Evolutionary conservation across 768 basidiomycete species (phyloP).

Genomic region (Kwoniella botswanensis): DNA sequence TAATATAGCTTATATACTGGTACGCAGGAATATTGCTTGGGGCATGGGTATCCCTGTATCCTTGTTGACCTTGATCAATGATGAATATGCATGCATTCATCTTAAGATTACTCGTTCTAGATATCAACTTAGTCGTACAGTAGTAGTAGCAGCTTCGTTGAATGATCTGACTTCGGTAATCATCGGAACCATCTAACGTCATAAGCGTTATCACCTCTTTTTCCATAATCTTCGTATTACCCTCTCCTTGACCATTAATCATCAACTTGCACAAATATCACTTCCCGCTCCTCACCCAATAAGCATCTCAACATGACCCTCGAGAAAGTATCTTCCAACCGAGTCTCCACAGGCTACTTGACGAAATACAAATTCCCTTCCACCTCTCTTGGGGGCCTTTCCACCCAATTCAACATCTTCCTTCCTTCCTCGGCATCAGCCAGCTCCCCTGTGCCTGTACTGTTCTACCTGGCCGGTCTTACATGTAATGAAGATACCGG

Average conservation of each 20-base stretch:
- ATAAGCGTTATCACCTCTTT: neutral
- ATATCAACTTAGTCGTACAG: no score
- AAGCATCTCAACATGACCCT: conserved; percentile 58
- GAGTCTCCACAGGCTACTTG: conserved; percentile 78
- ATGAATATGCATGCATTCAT: neutral
- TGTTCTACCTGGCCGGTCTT: conserved; percentile 83
- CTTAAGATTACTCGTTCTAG: neutral
- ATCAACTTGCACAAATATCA: neutral
- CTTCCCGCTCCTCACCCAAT: neutral
- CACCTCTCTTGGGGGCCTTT: conserved; percentile 56
- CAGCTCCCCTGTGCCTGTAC: conserved; percentile 66
- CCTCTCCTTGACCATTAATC: neutral
- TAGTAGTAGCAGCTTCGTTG: no score
- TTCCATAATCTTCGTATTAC: neutral
- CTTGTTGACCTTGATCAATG: no score
- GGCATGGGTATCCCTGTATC: no score
- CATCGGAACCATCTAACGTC: neutral
- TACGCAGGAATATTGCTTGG: no score
- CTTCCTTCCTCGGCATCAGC: conserved; percentile 68
- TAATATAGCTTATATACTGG: neutral
- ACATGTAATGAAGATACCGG: conserved; percentile 69
- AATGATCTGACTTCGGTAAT: neutral
- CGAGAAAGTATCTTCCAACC: conserved; percentile 75
- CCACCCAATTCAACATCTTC: conserved; percentile 85
- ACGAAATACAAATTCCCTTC: conserved; percentile 67